Conservation (phyloP, 495 filamentous ascomycete species). For the Penicillium paradoxum region DNA sequence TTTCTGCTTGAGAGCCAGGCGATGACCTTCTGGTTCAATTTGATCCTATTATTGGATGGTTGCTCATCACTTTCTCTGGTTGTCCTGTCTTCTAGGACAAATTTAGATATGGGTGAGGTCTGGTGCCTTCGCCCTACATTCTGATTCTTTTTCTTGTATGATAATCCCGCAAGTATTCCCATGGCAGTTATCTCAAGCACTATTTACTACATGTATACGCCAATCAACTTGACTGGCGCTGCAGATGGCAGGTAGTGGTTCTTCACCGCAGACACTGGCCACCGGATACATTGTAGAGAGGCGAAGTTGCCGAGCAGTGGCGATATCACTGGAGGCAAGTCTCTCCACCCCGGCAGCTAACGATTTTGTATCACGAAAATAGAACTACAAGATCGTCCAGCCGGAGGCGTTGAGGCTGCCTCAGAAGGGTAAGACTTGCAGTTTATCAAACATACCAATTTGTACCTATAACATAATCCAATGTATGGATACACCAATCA, state of each 20-base stretch:
- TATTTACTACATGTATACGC: too few relatives aligned
- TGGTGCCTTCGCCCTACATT: not conserved
- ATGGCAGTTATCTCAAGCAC: too few relatives aligned
- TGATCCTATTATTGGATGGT: not conserved
- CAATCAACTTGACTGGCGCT: too few relatives aligned
- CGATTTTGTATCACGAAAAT: not conserved
- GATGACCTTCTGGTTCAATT: not conserved
- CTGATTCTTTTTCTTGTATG: not conserved
- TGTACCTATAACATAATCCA: too few relatives aligned
- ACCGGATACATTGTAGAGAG: not conserved
- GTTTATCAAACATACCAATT: not conserved
- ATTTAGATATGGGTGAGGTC: not conserved
- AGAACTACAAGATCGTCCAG: conserved; percentile 4
- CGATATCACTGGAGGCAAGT: not conserved
- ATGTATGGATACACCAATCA: not conserved
- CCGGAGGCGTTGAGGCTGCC: conserved; percentile 10
- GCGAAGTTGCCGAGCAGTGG: conserved; percentile 15
- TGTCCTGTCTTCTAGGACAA: not conserved
- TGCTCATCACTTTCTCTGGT: not conserved
- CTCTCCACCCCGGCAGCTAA: too few relatives aligned
- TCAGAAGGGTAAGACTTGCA: not conserved
- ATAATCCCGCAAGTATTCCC: not conserved
- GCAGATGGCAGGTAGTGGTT: too few relatives aligned
- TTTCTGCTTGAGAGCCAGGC: not conserved
- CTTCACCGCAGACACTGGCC: not conserved